Evolutionary conservation across 1,284 basidiomycete genomes (phyloP).

Genomic region (Taiwanofungus camphoratus): DNA sequence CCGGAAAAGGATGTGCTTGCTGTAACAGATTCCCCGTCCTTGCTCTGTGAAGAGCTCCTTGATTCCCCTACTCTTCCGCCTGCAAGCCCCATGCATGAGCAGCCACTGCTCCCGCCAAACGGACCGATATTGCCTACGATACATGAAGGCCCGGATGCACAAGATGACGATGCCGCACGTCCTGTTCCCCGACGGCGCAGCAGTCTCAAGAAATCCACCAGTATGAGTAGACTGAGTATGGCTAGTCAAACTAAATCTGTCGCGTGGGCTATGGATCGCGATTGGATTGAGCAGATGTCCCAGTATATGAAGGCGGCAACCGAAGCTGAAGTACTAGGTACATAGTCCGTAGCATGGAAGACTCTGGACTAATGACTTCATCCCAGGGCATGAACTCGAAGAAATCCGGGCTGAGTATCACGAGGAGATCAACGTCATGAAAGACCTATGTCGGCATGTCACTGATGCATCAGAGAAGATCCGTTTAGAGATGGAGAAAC

Average conservation of each 20-base stretch:
- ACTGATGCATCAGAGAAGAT: constrained; percentile 47
- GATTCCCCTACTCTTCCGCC: constrained; percentile 11
- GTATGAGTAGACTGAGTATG: constrained; percentile 41
- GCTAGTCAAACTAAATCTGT: constrained; percentile 59
- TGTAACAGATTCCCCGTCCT: constrained; percentile 13
- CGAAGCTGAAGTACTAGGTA: constrained; percentile 53
- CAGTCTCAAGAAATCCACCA: constrained; percentile 50
- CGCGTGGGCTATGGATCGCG: constrained; percentile 66
- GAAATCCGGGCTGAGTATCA: constrained; percentile 48
- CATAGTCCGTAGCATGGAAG: constrained; percentile 15
- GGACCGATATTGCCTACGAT: constrained; percentile 27
- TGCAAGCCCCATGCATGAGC: constrained; percentile 17
- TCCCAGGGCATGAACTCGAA: constrained; percentile 48
- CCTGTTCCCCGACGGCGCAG: constrained; percentile 47
- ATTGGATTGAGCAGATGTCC: constrained; percentile 49
- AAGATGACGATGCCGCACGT: constrained; percentile 18
- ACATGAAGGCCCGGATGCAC: constrained; percentile 21
- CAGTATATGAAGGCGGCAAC: constrained; percentile 48
- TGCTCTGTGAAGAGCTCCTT: constrained; percentile 14
- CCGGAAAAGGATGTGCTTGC: constrained; percentile 10
- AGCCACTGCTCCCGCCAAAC: constrained; percentile 17
- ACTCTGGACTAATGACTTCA: constrained; percentile 1
- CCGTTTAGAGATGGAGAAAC: constrained; percentile 48
- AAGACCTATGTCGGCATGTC: constrained; percentile 48
- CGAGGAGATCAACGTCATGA: constrained; percentile 54